A percentile compares a stretch with the other conserved stretches of the same genome.
phyloP scores from a whole-genome alignment of 345 rosid genomes.

The Eucalyptus cloeziana region DNA sequence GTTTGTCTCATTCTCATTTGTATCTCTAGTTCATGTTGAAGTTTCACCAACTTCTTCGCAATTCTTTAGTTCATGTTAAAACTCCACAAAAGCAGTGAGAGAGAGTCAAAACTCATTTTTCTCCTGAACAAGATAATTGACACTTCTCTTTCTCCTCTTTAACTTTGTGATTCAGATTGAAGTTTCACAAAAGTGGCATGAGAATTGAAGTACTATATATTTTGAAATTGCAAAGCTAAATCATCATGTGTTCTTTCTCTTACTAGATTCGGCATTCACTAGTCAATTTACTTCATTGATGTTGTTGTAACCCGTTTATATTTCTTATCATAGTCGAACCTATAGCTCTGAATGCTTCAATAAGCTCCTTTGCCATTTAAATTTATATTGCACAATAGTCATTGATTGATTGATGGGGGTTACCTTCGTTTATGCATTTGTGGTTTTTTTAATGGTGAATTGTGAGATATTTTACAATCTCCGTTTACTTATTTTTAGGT shows the following conservation, averaged over 20 bases:
- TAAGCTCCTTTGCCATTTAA: neutral
- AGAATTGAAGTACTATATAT: fast-evolving
- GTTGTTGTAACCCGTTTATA: fast-evolving
- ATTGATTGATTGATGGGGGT: neutral
- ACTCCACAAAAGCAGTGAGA: fast-evolving
- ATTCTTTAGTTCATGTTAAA: too few species aligned
- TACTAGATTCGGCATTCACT: fast-evolving
- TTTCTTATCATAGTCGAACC: neutral
- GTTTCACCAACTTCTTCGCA: fast-evolving
- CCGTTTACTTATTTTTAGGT: neutral
- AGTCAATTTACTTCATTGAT: neutral
- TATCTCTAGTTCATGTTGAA: neutral
- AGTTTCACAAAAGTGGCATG: neutral
- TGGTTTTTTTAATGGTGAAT: neutral
- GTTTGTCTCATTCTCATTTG: neutral
- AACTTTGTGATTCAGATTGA: fast-evolving
- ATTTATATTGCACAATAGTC: neutral
- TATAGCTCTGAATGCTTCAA: neutral
- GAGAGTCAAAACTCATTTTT: neutral
- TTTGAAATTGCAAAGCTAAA: neutral
- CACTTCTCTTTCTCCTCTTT: neutral
- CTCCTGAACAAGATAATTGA: neutral
- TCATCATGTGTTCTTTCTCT: neutral
- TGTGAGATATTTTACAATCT: neutral
- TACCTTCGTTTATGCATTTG: neutral